Conservation (phyloP, 805 yeast genomes). For the Candida andamanensis region DNA sequence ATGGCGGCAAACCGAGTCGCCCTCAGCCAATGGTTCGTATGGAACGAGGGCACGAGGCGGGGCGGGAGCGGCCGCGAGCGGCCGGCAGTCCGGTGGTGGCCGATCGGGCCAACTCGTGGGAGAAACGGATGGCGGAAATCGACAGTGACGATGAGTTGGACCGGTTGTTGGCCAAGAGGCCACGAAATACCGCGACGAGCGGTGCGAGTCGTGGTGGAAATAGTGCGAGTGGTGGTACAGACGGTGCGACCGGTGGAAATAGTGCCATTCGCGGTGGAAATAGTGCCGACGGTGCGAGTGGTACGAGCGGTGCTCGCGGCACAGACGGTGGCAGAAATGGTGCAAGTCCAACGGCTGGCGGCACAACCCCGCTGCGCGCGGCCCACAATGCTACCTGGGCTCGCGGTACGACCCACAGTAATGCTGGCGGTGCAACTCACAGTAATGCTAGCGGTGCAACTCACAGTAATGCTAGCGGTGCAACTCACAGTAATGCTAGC, state of each 20-base stretch:
- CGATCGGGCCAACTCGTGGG: not conserved
- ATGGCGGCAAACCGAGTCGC: too few species aligned
- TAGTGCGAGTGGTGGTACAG: not conserved
- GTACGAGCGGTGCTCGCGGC: not conserved
- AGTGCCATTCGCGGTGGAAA: not conserved
- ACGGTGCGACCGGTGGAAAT: not conserved
- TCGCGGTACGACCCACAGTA: not conserved
- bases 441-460: not conserved
- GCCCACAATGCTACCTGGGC: not conserved
- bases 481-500: too few species aligned
- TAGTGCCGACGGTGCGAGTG: not conserved
- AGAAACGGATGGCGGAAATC: slow-evolving; percentile 1
- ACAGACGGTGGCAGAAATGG: not conserved
- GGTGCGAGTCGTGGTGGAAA: not conserved
- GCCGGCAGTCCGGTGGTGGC: not conserved
- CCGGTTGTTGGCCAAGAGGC: slow-evolving; percentile 2
- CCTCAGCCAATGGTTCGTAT: too few species aligned
- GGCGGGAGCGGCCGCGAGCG: not conserved
- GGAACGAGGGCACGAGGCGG: too few species aligned
- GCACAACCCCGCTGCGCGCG: not conserved
- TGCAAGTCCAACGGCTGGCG: too few species aligned
- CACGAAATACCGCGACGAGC: not conserved
- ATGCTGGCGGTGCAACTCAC: not conserved
- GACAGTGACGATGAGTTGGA: slow-evolving; percentile 8
- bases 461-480: too few species aligned